Evolutionary conservation across 2,329 filamentous ascomycete species (phyloP), one percentile per base, ranked within the genome.

Genomic region (Sclerotinia subarctica): DNA sequence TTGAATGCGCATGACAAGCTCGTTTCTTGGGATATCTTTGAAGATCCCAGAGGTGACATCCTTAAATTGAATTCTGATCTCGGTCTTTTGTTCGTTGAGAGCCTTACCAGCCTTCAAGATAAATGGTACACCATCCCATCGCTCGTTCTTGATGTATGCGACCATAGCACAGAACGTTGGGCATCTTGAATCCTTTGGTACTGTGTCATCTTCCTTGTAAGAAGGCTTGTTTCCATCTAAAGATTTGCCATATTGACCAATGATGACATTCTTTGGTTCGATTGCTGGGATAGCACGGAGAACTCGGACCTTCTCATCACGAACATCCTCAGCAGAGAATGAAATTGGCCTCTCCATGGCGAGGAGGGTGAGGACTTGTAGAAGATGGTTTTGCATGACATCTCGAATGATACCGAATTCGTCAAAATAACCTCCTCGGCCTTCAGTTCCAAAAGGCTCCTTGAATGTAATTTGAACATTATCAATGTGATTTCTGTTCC

Each of bases 391-490:
- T 83, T 99, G 95, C 95, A 99, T 98, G 74, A 99, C 95, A 84
- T 99, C 96, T 78, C 96, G 93, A 77, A 99, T 93, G 80, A 99
- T 99, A 78, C 95, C 96, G 76, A 99, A 99, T 82, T 99, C 95
- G 78, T 99, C 96, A 78, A 99, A 99, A 84, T 99, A 99, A 68
- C 95, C 95, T 72, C 96, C 95, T 78, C 95, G 92, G 66, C 95
- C 96, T 80, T 99, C 95, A 29, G 95, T 99, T 75, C 95, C 96
- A 77, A 99, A 99, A 10, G 95, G 95, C 83, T 99, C 95, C 85
- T 99, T 99, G 86, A 99, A 99, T 59, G 95, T 93, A 78, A 99
- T 98, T 84, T 98, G 95, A 62, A 99, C 91, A 77, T 97, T 99
- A 83, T 98, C 95, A 82, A 99, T 99, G 85, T 98, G 94, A 81